Base-by-base conservation (phyloP, 331 rosid genomes). In the Quercus lobata region DNA sequence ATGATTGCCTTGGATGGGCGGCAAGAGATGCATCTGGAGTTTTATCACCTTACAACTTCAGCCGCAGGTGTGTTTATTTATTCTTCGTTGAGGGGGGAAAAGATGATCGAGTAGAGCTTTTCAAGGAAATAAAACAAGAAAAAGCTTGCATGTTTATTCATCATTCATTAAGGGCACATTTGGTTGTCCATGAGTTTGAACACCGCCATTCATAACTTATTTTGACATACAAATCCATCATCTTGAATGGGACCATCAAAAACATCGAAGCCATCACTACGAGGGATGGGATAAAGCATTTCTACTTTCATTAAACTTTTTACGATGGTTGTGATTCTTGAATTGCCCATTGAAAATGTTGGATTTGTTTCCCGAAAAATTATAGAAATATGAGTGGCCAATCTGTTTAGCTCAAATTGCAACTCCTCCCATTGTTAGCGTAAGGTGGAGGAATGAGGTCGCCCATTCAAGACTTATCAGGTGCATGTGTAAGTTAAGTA, bases 11-110 rank as follows among this genome's bases (percentile, higher is more conserved):
- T 16, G 97, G 89, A 80, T 94, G 93, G 93, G 98, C 98, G 24
- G 98, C 98, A 69, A 89, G 85, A 77, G 98, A 92, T 83, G 81
- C 88, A 10, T 88, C 98, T 63, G 98, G 98, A 10, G 80, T 88
- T 85, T 52, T 94, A 1, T 90, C 96, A 5, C 93, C 95, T 35
- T 92, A 90, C 84, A 83, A 79, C 81, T 92, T 94, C 84, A 84
- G 78, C 82, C 98, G 96, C 86, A 89, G 94, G 98, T 87, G 35
- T 57, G 76, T 65, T 4, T 30, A 25, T 32, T 52, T 19, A 68
- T 32, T 62, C 4, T 66, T 54, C 46, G 56, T 74, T 79, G 24
- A 24, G 18, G 55, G 5, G 22, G 9, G 60, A 14, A 5, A 5
- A 24, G 14, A 22, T 12, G 25, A 27, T 27, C 29, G 29, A 68